Evolutionary conservation across 1,284 basidiomycete genomes (phyloP), one percentile per base, ranked within the genome.

Genomic region (Apiotrichum montevideense): DNA sequence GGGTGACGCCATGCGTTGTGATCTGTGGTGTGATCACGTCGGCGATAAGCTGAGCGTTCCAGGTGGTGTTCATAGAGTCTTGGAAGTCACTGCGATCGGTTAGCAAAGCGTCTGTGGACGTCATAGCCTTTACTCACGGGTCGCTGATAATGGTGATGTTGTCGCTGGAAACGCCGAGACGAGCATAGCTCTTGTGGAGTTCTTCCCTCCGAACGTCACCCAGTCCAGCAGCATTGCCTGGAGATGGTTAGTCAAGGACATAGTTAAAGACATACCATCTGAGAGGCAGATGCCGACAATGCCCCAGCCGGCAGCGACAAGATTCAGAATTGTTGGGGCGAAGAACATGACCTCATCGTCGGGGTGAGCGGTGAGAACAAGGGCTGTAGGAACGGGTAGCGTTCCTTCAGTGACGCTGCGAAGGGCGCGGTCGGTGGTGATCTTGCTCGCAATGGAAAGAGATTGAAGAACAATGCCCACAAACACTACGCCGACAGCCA

Each of bases 331-430:
- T 1, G 67, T 72, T 2, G 75, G 74, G 5, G 82, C 2, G 71
- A 93, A 93, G 57, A 93, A 86, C 47, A 93, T 80, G 69, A 89
- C 85, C 66, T 93, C 92, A 69, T 91, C 87, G 33, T 79, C 77
- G 0, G 75, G 63, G 21, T 77, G 75, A 21, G 75, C 74, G 1
- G 75, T 77, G 9, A 77, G 54, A 80, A 82, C 66, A 84, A 74
- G 52, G 7, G 67, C 71, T 5, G 51, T 33, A 0, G 61, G 61
- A 21, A 21, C 21, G 21, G 21, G 21, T 21, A 21, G 21, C 21
- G 21, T 21, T 7, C 7, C 21, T 5, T 34, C 32, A 21, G 37
- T 9, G 7, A 1, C 6, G 37, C 7, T 7, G 8, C 47, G 47
- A 3, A 40, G 47, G 4, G 34, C 32, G 14, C 37, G 15, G 32